Evolutionary conservation across 2,329 filamentous ascomycete genomes (phyloP).

Genomic region (Aspergillus flavus): DNA sequence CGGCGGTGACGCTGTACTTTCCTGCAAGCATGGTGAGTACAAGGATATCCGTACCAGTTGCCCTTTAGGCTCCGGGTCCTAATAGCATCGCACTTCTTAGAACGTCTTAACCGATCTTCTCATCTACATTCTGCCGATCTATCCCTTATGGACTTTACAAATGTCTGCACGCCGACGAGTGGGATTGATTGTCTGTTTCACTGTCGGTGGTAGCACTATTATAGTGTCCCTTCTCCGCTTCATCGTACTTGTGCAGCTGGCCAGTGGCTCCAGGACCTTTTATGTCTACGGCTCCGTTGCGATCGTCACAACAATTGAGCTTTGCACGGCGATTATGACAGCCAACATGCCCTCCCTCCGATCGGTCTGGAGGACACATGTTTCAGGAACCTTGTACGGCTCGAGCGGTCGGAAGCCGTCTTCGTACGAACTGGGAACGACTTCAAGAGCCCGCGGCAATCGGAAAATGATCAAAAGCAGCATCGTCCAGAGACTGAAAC

Average conservation of each 20-base stretch:
- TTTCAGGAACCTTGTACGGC: neutral
- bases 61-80: neutral
- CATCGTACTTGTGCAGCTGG: slow-evolving; percentile 10
- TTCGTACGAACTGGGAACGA: neutral
- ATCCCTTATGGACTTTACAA: slow-evolving; percentile 11
- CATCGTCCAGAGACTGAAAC: neutral
- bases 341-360: slow-evolving; percentile 9
- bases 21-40: slow-evolving; percentile 8
- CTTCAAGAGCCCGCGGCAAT: neutral
- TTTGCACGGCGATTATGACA: slow-evolving; percentile 9
- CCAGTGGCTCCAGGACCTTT: neutral
- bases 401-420: neutral
- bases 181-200: slow-evolving; percentile 9
- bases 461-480: neutral
- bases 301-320: slow-evolving; percentile 7
- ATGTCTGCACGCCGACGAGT: slow-evolving; percentile 2
- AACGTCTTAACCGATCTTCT: slow-evolving; percentile 10
- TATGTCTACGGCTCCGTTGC: slow-evolving; percentile 11
- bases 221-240: slow-evolving; percentile 12
- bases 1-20: slow-evolving; percentile 10
- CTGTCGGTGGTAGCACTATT: slow-evolving; percentile 7
- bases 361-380: slow-evolving; percentile 7
- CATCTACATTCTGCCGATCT: slow-evolving; percentile 7
- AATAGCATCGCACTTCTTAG: neutral
- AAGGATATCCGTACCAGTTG: neutral